Base-by-base conservation (phyloP, 192 early-diverging fungal species). In the Gamsiella multidivaricata region DNA sequence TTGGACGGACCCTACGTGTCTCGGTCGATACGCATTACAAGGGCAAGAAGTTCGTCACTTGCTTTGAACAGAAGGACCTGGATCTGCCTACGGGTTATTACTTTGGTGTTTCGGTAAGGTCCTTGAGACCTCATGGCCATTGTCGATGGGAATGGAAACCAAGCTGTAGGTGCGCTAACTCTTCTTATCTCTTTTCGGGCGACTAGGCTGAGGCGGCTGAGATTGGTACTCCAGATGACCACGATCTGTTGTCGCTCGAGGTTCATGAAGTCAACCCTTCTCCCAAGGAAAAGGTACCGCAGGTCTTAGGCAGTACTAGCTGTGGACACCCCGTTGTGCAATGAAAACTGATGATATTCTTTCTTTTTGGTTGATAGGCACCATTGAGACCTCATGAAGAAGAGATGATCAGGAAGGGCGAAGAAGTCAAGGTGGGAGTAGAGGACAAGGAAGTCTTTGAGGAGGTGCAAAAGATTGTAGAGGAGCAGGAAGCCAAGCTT, bases 171-270 rank as follows among this genome's bases (percentile, higher is more conserved):
- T n/a, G n/a, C n/a, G n/a, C n/a, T n/a, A 29, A 18, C 34, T 33
- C 31, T 45, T 43, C 2, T 36, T 42, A 18, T 56, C 5, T 54
- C 8, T 42, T 43, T 36, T 4, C 18, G n/a, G n/a, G n/a, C n/a
- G n/a, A 20, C 25, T 55, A 75, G 64, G 36, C 74, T 39, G 61
- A 80, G 63, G 79, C 81, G 50, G 66, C 82, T 5, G 65, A 76
- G 28, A 62, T 65, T 52, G 56, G 65, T 11, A 81, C 43, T 31
- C 58, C 80, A 76, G 93, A 95, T 81, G 93, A 95, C 72, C 94
- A 95, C 54, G 92, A 94, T 79, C 50, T 95, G 23, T 61, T 84
- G 18, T 80, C 86, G 1, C 87, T 94, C 54, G 91, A 93, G 53
- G 80, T 86, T 0, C 91, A 85, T 31, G 87, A 95, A 65, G 69